Base-by-base conservation (phyloP, 768 basidiomycete genomes). In the Candolleomyces aberdarensis region DNA sequence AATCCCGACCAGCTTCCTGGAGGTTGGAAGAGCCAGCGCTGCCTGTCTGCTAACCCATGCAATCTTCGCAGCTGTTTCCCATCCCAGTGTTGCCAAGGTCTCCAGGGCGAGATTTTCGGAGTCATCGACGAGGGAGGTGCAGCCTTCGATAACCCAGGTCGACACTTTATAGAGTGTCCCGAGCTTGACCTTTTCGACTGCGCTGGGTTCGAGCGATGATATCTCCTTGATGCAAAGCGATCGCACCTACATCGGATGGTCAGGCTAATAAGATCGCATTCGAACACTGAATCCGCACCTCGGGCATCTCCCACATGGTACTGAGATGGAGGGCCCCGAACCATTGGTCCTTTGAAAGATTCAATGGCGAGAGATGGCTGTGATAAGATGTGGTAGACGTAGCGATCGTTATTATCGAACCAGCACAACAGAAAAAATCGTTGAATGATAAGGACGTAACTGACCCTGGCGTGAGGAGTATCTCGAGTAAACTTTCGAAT, bases 291-390 rank as follows among this genome's bases (percentile, higher is more conserved):
- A 10, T 22, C 56, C 56, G 14, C 26, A 58, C 57, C 29, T 36
- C 44, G 11, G 44, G 47, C 46, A 58, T 58, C 5, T 58, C 57
- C 57, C 57, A 58, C 19, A 58, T 31, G 8, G 47, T 48, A 32
- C 19, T 31, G 29, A 58, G 32, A 26, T 50, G 48, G 7, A 58
- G 47, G 17, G 40, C 47, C 13, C 22, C 46, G 36, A 49, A 11
- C 46, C 47, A 51, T 39, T 58, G 57, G 15, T 5, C 5, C 31
- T 48, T 49, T 3, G 29, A n/a, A 8, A 57, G 19, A 47, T 8
- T 47, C 32, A 46, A 56, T 2, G 20, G 36, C 2, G 40, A 22
- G 9, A 46, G 2, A 36, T 36, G 36, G 36, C 36, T 36, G 36
- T 6, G 36, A 11, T 36, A 11, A 6, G 11, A 36, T 8, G 11